Percentiles rank a stretch among this genome's conserved stretches.
Conservation (phyloP, 2,329 filamentous ascomycete species). For the Didymosphaeria variabile region DNA sequence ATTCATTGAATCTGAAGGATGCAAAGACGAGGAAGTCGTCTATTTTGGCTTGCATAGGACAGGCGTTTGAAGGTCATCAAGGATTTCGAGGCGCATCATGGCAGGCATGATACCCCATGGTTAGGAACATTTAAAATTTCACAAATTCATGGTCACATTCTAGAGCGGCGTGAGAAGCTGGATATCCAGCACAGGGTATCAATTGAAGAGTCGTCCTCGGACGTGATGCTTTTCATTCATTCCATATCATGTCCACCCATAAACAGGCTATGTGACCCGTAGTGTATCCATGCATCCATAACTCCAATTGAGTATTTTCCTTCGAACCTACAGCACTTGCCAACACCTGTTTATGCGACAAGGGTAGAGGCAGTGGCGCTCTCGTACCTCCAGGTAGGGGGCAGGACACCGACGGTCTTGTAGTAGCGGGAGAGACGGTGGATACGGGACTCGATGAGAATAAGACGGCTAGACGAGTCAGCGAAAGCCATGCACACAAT, state of each 20-base stretch:
- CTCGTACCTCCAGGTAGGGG: conserved; percentile 99
- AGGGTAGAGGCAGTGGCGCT: conserved; percentile 78
- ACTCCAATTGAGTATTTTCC: conserved; percentile 46
- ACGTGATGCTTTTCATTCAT: conserved; percentile 50
- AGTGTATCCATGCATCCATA: conserved; percentile 48
- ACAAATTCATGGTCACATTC: background rate
- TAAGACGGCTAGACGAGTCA: conserved; percentile 73
- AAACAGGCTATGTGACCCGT: conserved; percentile 39
- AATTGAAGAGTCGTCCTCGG: conserved; percentile 21
- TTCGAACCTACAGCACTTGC: conserved; percentile 32
- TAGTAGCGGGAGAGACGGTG: conserved; percentile 99
- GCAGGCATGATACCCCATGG: conserved; percentile 31
- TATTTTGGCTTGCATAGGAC: conserved; percentile 1
- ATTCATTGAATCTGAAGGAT: background rate
- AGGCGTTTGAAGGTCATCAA: conserved; percentile 21
- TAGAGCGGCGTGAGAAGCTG: background rate
- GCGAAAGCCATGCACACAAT: background rate
- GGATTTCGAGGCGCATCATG: conserved; percentile 4
- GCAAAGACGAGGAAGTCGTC: background rate
- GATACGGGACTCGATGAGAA: conserved; percentile 99
- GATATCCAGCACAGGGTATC: background rate
- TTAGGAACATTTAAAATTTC: background rate
- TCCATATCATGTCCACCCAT: conserved; percentile 44
- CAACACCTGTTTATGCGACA: conserved; percentile 53
- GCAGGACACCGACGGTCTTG: conserved; percentile 87